Conservation (phyloP, 805 yeast genomes). For the Yarrowia sp. region DNA sequence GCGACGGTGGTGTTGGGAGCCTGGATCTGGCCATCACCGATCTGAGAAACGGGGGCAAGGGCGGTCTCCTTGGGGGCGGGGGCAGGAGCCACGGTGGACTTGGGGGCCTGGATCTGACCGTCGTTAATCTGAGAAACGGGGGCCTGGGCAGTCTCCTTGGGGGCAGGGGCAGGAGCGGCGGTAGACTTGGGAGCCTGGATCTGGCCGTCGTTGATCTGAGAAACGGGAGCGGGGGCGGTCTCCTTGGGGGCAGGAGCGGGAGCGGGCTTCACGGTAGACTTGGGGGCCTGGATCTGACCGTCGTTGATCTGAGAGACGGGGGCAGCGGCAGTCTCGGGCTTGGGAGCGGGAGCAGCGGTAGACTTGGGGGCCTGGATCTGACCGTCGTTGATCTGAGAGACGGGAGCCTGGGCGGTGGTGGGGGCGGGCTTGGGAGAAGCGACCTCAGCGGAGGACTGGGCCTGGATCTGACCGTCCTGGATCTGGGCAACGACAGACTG, state of each 20-base stretch:
- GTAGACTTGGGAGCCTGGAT: constrained; percentile 1
- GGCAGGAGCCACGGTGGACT: constrained; percentile 2
- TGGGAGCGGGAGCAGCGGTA: neutral
- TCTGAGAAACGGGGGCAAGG: constrained; percentile 21
- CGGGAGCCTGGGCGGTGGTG: neutral
- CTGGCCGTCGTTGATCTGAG: constrained; percentile 15
- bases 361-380: neutral
- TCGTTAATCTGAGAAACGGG: constrained; percentile 24
- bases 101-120: constrained; percentile 26
- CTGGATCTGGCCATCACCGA: constrained; percentile 22
- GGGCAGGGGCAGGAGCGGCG: neutral
- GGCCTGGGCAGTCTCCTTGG: constrained; percentile 10
- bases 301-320: neutral
- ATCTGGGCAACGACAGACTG: constrained; percentile 20
- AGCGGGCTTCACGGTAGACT: neutral
- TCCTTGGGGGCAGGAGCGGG: neutral
- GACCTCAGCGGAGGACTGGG: constrained; percentile 18
- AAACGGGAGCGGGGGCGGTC: neutral
- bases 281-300: neutral
- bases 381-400: constrained; percentile 1
- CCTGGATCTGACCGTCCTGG: constrained; percentile 25
- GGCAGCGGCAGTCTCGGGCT: neutral
- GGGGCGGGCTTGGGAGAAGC: constrained; percentile 8
- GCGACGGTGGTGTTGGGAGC: constrained; percentile 24
- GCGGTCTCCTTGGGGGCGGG: constrained; percentile 16